Conservation (phyloP, 768 basidiomycete species). For the Trametes coccinea region DNA sequence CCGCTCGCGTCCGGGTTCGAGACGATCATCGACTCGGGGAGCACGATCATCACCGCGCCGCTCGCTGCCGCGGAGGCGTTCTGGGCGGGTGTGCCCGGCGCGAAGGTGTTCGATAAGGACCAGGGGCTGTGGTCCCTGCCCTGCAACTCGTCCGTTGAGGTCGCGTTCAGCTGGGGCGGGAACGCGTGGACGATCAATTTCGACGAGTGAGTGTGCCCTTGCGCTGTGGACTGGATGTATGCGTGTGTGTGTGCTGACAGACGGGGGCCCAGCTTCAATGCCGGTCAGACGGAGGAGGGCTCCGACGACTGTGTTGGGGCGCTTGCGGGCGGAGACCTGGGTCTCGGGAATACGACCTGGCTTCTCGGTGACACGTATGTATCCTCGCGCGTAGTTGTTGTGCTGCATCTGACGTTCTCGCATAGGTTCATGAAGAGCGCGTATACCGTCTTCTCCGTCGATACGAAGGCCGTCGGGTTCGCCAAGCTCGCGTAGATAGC, state of each 20-base stretch:
- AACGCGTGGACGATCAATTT: constrained; percentile 17
- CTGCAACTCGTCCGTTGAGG: constrained; percentile 17
- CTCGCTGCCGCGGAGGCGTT: constrained; percentile 24
- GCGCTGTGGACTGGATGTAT: too few relatives aligned
- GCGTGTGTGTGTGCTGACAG: not conserved
- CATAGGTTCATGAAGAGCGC: constrained; percentile 13
- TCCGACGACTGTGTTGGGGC: constrained; percentile 19
- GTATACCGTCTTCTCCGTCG: constrained; percentile 16
- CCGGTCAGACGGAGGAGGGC: constrained; percentile 3
- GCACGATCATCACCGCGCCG: constrained; percentile 32
- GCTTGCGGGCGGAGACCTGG: constrained; percentile 18
- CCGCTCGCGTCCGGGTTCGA: constrained; percentile 18
- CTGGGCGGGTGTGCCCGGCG: constrained; percentile 32
- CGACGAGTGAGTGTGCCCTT: constrained; percentile 2
- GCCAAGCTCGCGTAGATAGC: constrained; percentile 8
- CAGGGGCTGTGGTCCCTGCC: constrained; percentile 20
- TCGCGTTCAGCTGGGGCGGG: constrained; percentile 25
- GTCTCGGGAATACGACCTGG: constrained; percentile 20
- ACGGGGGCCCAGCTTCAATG: constrained; percentile 8
- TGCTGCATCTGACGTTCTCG: not conserved
- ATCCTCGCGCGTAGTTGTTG: not conserved
- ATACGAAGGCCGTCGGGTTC: constrained; percentile 12
- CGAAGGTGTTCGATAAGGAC: constrained; percentile 11
- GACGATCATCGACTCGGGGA: constrained; percentile 30
- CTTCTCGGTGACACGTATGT: constrained; percentile 23